Evolutionary conservation across 148 eudicot genomes (phyloP).

Genomic region (Nepenthes mirabilis): DNA sequence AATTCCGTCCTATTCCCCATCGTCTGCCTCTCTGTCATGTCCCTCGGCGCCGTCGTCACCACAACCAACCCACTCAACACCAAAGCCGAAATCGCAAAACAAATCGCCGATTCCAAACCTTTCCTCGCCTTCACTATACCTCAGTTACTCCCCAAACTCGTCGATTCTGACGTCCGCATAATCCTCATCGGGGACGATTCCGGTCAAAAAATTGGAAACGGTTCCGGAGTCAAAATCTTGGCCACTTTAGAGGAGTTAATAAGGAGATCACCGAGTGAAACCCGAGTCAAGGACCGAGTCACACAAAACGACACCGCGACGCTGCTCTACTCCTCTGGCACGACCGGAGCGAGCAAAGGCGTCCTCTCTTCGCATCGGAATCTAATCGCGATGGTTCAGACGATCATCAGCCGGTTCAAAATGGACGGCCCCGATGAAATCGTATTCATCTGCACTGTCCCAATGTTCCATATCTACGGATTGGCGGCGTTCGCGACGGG

Average conservation of each 20-base stretch:
- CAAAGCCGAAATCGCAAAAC: constrained; percentile 46
- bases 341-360: constrained; percentile 92
- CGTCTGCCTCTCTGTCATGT: constrained; percentile 67
- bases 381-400: constrained; percentile 73
- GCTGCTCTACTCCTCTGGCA: constrained; percentile 82
- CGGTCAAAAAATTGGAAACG: neutral
- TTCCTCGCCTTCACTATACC: constrained; percentile 48
- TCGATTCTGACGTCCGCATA: constrained; percentile 25
- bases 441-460: constrained; percentile 48
- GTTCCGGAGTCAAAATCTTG: constrained; percentile 17
- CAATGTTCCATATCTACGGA: constrained; percentile 28
- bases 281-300: constrained; percentile 41
- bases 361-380: constrained; percentile 73
- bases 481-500: constrained; percentile 39
- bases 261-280: constrained; percentile 18
- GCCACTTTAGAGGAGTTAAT: constrained; percentile 38
- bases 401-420: constrained; percentile 8
- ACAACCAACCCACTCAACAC: constrained; percentile 83
- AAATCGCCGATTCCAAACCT: constrained; percentile 54
- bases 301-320: constrained; percentile 65
- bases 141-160: constrained; percentile 43
- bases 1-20: constrained; percentile 79
- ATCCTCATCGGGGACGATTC: constrained; percentile 23
- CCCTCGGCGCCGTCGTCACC: constrained; percentile 83
- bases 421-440: neutral